Conservation (phyloP, 176 grass and related monocot genomes). For the Triticum dicoccoides region DNA sequence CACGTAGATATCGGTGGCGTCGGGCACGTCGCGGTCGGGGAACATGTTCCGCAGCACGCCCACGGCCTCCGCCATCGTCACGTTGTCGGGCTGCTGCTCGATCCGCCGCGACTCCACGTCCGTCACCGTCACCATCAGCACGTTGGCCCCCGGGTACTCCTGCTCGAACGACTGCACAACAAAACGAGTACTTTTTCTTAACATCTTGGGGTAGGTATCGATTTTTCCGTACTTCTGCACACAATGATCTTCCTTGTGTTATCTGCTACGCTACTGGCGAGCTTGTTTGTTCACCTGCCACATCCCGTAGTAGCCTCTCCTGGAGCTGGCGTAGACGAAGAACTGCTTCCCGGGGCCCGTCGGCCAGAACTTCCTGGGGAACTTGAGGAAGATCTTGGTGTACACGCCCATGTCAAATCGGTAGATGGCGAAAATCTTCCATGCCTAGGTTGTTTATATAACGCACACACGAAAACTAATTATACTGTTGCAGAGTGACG, state of each 20-base stretch:
- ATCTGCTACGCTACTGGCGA: too few relatives aligned
- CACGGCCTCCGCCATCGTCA: slow-evolving; percentile 53
- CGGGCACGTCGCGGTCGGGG: slow-evolving; percentile 37
- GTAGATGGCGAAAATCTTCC: slow-evolving; percentile 56
- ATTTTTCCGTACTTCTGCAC: too few relatives aligned
- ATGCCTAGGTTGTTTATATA: background rate
- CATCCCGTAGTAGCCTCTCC: slow-evolving; percentile 59
- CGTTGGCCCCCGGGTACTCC: slow-evolving; percentile 46
- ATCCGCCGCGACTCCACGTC: slow-evolving; percentile 60
- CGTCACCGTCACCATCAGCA: slow-evolving; percentile 59
- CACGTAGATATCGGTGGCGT: slow-evolving; percentile 54
- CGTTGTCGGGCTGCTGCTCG: slow-evolving; percentile 49
- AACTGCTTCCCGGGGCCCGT: slow-evolving; percentile 50
- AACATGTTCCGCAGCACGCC: slow-evolving; percentile 57
- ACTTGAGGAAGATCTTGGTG: slow-evolving; percentile 83
- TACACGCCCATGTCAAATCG: slow-evolving; percentile 67
- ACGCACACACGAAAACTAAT: background rate
- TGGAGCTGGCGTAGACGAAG: slow-evolving; percentile 57
- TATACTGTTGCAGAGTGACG: too few relatives aligned
- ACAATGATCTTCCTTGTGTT: too few relatives aligned
- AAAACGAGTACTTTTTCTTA: too few relatives aligned
- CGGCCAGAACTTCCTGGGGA: slow-evolving; percentile 57
- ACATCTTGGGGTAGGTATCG: too few relatives aligned
- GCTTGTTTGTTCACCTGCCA: slow-evolving; percentile 21
- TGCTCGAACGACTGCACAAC: slow-evolving; percentile 43